Conservation (phyloP, 768 basidiomycete species). For the Lyophyllum decastes region DNA sequence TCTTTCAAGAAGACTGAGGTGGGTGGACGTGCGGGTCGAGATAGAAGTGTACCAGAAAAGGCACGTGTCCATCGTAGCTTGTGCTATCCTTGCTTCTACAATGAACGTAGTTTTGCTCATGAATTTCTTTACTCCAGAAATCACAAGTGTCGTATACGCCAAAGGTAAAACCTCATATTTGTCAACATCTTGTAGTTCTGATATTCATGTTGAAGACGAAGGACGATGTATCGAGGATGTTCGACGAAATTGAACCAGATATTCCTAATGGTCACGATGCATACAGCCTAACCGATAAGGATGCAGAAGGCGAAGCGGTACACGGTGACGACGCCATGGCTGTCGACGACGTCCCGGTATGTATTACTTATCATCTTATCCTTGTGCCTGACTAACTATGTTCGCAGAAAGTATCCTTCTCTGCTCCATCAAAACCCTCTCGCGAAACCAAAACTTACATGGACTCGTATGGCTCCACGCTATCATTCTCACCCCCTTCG, state of each 20-base stretch:
- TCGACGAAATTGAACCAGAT: not conserved
- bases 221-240: constrained; percentile 1
- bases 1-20: not conserved
- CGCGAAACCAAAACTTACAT: too few relatives aligned
- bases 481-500: not conserved
- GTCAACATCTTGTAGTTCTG: not conserved
- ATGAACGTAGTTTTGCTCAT: not conserved
- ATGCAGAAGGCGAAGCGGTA: constrained; percentile 24
- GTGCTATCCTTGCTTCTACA: not conserved
- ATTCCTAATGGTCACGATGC: not conserved
- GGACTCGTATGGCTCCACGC: too few relatives aligned
- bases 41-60: not conserved
- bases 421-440: not conserved
- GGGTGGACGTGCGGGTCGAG: not conserved
- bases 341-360: constrained; percentile 19
- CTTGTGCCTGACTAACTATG: not conserved
- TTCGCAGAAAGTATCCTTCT: not conserved
- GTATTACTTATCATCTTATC: not conserved
- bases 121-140: not conserved
- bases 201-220: not conserved
- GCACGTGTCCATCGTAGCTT: constrained; percentile 2
- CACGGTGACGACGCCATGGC: constrained; percentile 22
- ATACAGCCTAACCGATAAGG: constrained; percentile 8
- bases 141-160: not conserved
- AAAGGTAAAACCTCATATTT: not conserved